Percentiles rank a stretch among this genome's conserved stretches.
These are phyloP conservation scores for Penicillium paxilli DNA, from an alignment of 495 filamentous ascomycete species.

Conservation along the genomic window DNA sequence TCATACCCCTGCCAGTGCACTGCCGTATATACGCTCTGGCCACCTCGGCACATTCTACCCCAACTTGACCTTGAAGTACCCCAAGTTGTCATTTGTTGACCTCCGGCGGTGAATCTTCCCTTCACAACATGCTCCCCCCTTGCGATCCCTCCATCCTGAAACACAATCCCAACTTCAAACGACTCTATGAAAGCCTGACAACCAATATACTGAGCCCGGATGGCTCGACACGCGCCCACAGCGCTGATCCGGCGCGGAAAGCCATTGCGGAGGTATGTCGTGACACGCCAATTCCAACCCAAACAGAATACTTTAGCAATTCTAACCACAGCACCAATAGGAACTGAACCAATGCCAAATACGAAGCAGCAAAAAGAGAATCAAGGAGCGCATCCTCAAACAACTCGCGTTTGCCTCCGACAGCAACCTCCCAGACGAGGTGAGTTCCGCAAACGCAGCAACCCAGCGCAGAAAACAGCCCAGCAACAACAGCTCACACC, in stretches of 20 bases:
- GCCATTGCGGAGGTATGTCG: conserved; percentile 51
- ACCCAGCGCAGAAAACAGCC: neutral
- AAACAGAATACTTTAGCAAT: neutral
- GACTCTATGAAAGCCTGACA: conserved; percentile 61
- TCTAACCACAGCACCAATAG: conserved; percentile 18
- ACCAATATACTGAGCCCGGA: conserved; percentile 58
- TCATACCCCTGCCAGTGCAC: too few species aligned
- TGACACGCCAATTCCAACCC: neutral
- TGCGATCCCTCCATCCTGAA: conserved; percentile 61
- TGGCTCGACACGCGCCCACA: conserved; percentile 59
- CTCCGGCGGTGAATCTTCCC: conserved; percentile 23
- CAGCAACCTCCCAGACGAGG: conserved; percentile 34
- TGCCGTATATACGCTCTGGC: too few species aligned
- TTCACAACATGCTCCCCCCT: conserved; percentile 60
- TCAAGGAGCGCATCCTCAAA: conserved; percentile 34
- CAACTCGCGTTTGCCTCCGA: conserved; percentile 36
- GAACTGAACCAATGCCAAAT: conserved; percentile 40
- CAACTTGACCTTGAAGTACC: too few species aligned
- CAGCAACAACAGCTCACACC: neutral
- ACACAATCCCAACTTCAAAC: conserved; percentile 64
- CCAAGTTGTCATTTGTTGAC: too few species aligned
- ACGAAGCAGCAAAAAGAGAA: conserved; percentile 35
- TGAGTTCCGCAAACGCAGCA: conserved; percentile 12
- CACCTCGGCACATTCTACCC: too few species aligned
- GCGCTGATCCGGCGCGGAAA: conserved; percentile 52